Base-by-base conservation (phyloP, 768 basidiomycete genomes). In the Trametes coccinea region DNA sequence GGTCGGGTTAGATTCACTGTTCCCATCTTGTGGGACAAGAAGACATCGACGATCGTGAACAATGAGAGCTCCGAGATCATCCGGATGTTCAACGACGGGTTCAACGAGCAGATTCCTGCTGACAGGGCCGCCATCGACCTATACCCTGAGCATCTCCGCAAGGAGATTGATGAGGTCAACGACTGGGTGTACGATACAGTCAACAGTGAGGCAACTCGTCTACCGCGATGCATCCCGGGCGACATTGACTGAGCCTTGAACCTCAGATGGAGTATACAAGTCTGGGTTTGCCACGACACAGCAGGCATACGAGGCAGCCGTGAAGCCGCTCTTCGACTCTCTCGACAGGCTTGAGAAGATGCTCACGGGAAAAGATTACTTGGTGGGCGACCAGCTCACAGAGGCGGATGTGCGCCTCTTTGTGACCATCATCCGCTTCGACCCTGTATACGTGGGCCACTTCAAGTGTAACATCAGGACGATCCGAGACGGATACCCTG, bases 31-130 rank as follows among this genome's bases (percentile, higher is more conserved):
- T 99, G 93, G 92, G 97, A 98, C 77, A 95, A 87, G 78, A 92
- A 95, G 73, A 77, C 72, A 45, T 77, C 88, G 47, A 90, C 89
- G 43, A 90, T 98, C 66, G 97, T 99, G 60, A 98, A 94, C 79
- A 98, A 98, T 72, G 96, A 99, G 72, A 89, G 87, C 65, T 87
- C 90, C 2, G 96, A 98, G 76, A 95, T 98, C 71, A 93, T 98
- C 70, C 88, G 96, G 59, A 90, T 96, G 7, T 84, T 98, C 77
- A 98, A 99, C 75, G 80, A 82, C 6, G 88, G 83, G 1, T 95
- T 96, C 78, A 87, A 97, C 72, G 78, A 87, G 22, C 67, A 89
- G 17, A 60, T 97, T 6, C 81, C 90, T 3, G 72, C 79, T 1
- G 88, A 90, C 4, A 84, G 86, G 62, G 86, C 85, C 3, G 73